Base-by-base conservation (phyloP, 768 basidiomycete genomes). In the Glaciozyma martinii region DNA sequence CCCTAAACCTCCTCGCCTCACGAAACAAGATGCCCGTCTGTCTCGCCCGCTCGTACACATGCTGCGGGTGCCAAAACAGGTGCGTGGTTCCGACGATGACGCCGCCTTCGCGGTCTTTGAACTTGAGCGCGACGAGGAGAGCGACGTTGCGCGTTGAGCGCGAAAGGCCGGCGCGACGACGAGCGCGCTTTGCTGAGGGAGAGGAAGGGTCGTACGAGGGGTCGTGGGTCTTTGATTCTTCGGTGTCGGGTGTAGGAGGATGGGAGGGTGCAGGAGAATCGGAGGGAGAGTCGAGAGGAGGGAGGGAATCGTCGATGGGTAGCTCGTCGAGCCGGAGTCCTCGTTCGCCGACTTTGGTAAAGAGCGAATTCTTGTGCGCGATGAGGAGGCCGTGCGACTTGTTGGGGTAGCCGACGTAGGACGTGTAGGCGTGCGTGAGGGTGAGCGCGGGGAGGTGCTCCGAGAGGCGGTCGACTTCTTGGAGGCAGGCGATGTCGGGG, bases 1-100 rank as follows among this genome's bases (percentile, higher is more conserved):
- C 72, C 70, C 83, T 80, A 70, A 89, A 89, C 42, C 76, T 77
- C 30, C 76, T 56, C 15, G 84, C 81, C 73, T 88, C 85, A 43
- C 86, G 82, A 33, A 87, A 70, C 3, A 97, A 76, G 63, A 97
- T 84, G 3, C 81, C 83, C 1, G 82, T 82, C 78, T 98, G 94
- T 16, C 70, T 13, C 29, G 57, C 57, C 1, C 91, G 82, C 77
- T 98, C 93, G 73, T 95, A 97, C 6, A 78, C 82, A 63, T 76
- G 90, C 85, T 16, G 23, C 8, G 53, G 53, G 53, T 54, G 53
- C 53, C 93, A 97, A 76, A 95, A 97, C 29, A 94, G 79, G 78
- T 97, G 93, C 0, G 92, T 92, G 1, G 93, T 95, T 4, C 84
- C 89, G 19, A 93, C 78, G 47, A 94, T 78, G 42, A 90, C 76